phyloP scores from a whole-genome alignment of 2,329 filamentous ascomycete genomes.

The Fragosphaeria purpurea region DNA sequence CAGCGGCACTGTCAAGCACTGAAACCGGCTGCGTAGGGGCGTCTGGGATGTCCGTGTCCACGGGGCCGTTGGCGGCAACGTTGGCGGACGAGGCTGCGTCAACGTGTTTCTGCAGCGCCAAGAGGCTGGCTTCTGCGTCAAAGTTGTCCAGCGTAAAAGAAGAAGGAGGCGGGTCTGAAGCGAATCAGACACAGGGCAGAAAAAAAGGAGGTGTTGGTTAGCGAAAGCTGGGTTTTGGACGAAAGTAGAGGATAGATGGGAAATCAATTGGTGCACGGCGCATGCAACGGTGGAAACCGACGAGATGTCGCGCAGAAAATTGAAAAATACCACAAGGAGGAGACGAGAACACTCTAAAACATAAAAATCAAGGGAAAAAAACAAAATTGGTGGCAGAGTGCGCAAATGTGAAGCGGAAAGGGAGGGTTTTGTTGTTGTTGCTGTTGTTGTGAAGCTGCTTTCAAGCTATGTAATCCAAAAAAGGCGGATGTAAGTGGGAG shows the following conservation, averaged over 20 bases:
- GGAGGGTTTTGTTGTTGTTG: too few species aligned
- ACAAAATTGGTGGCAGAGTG: too few species aligned
- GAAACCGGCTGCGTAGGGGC: neutral
- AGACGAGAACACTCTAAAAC: too few species aligned
- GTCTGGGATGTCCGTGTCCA: neutral
- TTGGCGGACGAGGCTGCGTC: neutral
- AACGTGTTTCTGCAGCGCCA: constrained; percentile 11
- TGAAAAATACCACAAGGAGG: constrained; percentile 1
- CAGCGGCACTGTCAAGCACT: neutral
- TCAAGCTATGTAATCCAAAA: neutral
- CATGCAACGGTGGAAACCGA: neutral
- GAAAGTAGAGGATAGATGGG: neutral
- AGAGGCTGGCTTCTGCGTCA: constrained; percentile 8
- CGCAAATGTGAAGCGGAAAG: too few species aligned
- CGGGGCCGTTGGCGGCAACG: neutral
- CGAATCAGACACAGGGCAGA: neutral
- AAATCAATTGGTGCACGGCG: neutral
- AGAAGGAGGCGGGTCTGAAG: neutral
- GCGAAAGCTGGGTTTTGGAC: neutral
- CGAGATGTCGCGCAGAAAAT: neutral
- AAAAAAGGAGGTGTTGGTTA: neutral
- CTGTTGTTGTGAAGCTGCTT: too few species aligned
- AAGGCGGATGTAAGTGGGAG: constrained; percentile 9
- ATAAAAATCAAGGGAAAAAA: too few species aligned
- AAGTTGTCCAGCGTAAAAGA: neutral